A percentile compares a stretch with the other conserved stretches of the same genome.
phyloP scores from a whole-genome alignment of 2,329 filamentous ascomycete species.

The Herpomyces periplanetae region DNA sequence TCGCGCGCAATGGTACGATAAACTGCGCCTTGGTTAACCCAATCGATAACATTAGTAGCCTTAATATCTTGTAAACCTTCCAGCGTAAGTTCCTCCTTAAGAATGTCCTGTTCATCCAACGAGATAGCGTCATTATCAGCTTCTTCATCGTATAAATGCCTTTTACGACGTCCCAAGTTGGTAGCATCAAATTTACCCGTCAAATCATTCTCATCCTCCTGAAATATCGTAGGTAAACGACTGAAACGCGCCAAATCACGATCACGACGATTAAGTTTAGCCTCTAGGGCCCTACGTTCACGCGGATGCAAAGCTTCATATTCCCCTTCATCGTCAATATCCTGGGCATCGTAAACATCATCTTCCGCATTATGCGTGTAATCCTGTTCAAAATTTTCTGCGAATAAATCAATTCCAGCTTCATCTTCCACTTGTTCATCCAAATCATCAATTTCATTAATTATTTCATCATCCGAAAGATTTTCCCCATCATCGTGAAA shows the following conservation, averaged over 20 bases:
- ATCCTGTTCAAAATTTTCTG: slow-evolving; percentile 22
- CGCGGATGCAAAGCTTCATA: slow-evolving; percentile 27
- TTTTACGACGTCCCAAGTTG: slow-evolving; percentile 39
- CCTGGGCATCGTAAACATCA: slow-evolving; percentile 20
- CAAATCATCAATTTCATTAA: slow-evolving; percentile 21
- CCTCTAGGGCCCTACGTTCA: slow-evolving; percentile 26
- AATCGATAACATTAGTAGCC: slow-evolving; percentile 63
- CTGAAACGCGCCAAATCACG: slow-evolving; percentile 24
- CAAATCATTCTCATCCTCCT: slow-evolving; percentile 46
- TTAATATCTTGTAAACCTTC: slow-evolving; percentile 78
- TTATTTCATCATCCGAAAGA: slow-evolving; percentile 22
- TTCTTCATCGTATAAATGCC: slow-evolving; percentile 77
- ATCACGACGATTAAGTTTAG: slow-evolving; percentile 30
- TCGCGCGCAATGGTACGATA: slow-evolving; percentile 76
- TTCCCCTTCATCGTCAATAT: slow-evolving; percentile 36
- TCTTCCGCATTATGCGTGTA: slow-evolving; percentile 15
- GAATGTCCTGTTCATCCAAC: slow-evolving; percentile 59
- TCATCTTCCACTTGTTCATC: slow-evolving; percentile 29
- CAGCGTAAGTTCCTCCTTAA: slow-evolving; percentile 74
- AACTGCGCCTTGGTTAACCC: slow-evolving; percentile 62
- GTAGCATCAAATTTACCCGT: slow-evolving; percentile 52
- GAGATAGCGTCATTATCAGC: slow-evolving; percentile 58
- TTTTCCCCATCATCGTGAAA: slow-evolving; percentile 28
- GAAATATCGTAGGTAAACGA: slow-evolving; percentile 27
- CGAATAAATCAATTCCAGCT: slow-evolving; percentile 29